Evolutionary conservation across 306 rosid genomes (phyloP), one percentile per base, ranked within the genome.

Genomic region (Prunus fruticosa): DNA sequence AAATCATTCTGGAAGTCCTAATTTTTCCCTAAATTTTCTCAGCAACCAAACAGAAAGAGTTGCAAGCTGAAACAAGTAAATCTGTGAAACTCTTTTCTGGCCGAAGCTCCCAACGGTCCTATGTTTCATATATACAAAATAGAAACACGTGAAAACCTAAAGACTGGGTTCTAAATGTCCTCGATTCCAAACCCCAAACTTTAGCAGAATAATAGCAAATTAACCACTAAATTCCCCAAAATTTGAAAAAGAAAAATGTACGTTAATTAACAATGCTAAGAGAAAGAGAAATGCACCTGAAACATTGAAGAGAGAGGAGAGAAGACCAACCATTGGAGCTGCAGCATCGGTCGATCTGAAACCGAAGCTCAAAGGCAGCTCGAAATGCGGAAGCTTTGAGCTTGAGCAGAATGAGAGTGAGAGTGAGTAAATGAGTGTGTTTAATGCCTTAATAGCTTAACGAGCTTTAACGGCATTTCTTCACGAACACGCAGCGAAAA

Each of bases 391-490:
- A 50, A 12, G 67, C 32, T 63, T 14, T 14, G 69, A 60, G 75
- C 25, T 30, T 66, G 19, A 76, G 70, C 2, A 32, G 15, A 76
- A 4, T n/a, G 66, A 54, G 76, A 54, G 51, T 32, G 74, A 69
- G 58, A 69, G 58, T 7, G 73, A 16, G 43, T 1, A 14, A 7
- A 52, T 72, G 77, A 9, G 71, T 0, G 30, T 19, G 69, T 18
- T 73, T 4, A 52, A 64, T 32, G 67, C 5, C 41, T 22, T 10
- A 14, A 9, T 10, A 14, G 30, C 22, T 43, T 30, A 15, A 5
- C 28, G 79, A 64, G 71, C 91, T 89, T 86, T 82, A 91, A 87
- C 93, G 91, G 88, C 88, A 77, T 84, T 75, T 65, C 93, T 87
- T 89, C 77, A 75, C 43, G 71, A 82, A 75, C 50, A 91, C 88